phyloP scores from a whole-genome alignment of 805 yeast species.

The Tetrapisispora taiwanensis region DNA sequence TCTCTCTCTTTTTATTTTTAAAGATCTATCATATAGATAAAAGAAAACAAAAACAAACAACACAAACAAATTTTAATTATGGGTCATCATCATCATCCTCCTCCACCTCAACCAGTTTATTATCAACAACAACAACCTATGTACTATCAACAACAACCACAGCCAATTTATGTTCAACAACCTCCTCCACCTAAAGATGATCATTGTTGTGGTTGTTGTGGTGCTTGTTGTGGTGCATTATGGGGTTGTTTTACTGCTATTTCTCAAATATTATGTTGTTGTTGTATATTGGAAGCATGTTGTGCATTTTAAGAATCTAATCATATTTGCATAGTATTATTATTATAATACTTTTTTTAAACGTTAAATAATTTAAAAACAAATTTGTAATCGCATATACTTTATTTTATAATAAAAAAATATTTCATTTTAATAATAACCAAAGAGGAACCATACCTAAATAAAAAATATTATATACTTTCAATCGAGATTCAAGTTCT shows the following conservation, averaged over 20 bases:
- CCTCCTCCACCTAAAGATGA: slow-evolving; percentile 13
- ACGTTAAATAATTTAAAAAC: too few relatives aligned
- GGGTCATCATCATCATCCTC: slow-evolving; percentile 6
- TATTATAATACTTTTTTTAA: too few relatives aligned
- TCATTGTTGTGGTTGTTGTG: slow-evolving; percentile 18
- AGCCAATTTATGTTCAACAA: slow-evolving; percentile 20
- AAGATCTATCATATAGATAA: too few relatives aligned
- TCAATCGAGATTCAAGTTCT: too few relatives aligned
- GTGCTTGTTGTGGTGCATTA: slow-evolving; percentile 11
- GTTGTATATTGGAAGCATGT: slow-evolving; percentile 19
- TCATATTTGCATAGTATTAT: background rate
- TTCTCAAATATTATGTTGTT: slow-evolving; percentile 17
- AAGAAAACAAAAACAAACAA: background rate
- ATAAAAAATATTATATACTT: too few relatives aligned
- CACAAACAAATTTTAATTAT: background rate
- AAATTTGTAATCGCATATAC: too few relatives aligned
- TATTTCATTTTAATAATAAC: too few relatives aligned
- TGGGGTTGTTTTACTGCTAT: slow-evolving; percentile 4
- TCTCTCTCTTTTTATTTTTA: too few relatives aligned
- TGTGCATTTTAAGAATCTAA: slow-evolving; percentile 6
- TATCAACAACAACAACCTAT: slow-evolving; percentile 19
- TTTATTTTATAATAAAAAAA: too few relatives aligned
- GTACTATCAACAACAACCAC: slow-evolving; percentile 24
- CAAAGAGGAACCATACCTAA: too few relatives aligned
- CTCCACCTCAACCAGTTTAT: slow-evolving; percentile 1